A percentile compares a stretch with the other conserved stretches of the same genome.
Conservation (phyloP, 495 filamentous ascomycete genomes). For the Neurospora sp. region DNA sequence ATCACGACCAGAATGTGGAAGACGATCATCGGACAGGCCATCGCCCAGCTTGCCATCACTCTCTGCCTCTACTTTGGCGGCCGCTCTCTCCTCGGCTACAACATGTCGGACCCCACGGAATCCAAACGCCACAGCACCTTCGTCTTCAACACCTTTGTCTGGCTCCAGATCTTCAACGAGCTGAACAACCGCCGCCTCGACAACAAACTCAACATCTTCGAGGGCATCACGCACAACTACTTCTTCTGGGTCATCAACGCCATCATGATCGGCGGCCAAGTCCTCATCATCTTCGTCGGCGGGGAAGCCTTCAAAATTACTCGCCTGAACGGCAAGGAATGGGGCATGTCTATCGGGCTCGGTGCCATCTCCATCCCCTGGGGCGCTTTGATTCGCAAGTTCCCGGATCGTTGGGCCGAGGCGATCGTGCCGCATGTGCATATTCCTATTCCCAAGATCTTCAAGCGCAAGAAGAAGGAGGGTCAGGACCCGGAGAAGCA, state of each 20-base stretch:
- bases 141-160: conserved; percentile 90
- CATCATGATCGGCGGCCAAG: conserved; percentile 79
- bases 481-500: conserved; percentile 2
- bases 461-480: conserved; percentile 4
- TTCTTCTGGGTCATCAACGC: conserved; percentile 78
- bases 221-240: conserved; percentile 64
- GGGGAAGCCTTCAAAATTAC: conserved; percentile 60
- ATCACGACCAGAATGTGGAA: conserved; percentile 86
- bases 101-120: conserved; percentile 12
- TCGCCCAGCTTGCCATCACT: conserved; percentile 70
- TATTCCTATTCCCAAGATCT: conserved; percentile 5
- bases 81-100: conserved; percentile 43
- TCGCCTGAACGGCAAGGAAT: conserved; percentile 49
- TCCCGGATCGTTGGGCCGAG: conserved; percentile 37
- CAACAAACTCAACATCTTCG: conserved; percentile 84
- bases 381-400: conserved; percentile 55
- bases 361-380: conserved; percentile 61
- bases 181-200: conserved; percentile 78
- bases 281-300: conserved; percentile 73
- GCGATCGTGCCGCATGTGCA: conserved; percentile 7
- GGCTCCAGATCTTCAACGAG: conserved; percentile 94
- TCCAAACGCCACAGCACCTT: conserved; percentile 50
- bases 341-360: conserved; percentile 64
- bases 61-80: conserved; percentile 71
- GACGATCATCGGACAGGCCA: conserved; percentile 81